phyloP scores from a whole-genome alignment of 2,329 filamentous ascomycete species.

The Leptographium flavum region DNA sequence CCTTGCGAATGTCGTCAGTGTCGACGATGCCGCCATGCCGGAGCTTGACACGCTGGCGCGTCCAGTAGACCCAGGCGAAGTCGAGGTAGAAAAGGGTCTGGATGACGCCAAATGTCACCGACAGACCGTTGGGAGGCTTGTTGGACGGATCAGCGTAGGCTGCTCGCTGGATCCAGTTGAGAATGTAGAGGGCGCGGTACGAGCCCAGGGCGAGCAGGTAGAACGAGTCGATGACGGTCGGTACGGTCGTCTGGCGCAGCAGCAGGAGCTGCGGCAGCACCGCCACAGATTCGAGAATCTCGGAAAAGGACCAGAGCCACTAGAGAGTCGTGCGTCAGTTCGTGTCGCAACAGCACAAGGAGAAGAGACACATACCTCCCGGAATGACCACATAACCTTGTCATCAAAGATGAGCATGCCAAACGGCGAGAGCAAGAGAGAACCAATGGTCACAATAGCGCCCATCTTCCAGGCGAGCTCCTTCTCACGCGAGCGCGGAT shows the following conservation, averaged over 20 bases:
- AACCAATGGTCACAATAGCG: conserved; percentile 50
- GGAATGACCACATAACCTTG: conserved; percentile 30
- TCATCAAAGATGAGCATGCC: conserved; percentile 53
- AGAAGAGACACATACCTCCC: conserved; percentile 25
- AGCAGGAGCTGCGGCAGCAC: conserved; percentile 84
- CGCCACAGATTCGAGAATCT: conserved; percentile 82
- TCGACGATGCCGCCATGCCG: conserved; percentile 79
- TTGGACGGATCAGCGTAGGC: conserved; percentile 45
- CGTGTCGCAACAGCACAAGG: not conserved
- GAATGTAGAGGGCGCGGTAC: conserved; percentile 77
- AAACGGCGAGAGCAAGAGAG: conserved; percentile 55
- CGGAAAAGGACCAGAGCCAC: conserved; percentile 77
- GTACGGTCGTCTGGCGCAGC: conserved; percentile 85
- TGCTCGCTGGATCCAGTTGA: conserved; percentile 75
- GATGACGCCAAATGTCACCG: conserved; percentile 73
- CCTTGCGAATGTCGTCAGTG: conserved; percentile 70
- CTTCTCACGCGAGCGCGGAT: conserved; percentile 72
- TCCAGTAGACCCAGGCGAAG: conserved; percentile 96
- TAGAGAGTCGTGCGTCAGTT: conserved; percentile 20
- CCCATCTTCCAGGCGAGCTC: conserved; percentile 93
- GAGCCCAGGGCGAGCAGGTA: conserved; percentile 79
- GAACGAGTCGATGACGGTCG: conserved; percentile 92
- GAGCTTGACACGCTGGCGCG: conserved; percentile 84
- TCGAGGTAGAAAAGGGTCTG: conserved; percentile 86
- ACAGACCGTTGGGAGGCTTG: conserved; percentile 50